These are phyloP conservation scores for Xerocomus alliaceus DNA, from an alignment of 1,284 basidiomycete genomes.

Conservation along the genomic window DNA sequence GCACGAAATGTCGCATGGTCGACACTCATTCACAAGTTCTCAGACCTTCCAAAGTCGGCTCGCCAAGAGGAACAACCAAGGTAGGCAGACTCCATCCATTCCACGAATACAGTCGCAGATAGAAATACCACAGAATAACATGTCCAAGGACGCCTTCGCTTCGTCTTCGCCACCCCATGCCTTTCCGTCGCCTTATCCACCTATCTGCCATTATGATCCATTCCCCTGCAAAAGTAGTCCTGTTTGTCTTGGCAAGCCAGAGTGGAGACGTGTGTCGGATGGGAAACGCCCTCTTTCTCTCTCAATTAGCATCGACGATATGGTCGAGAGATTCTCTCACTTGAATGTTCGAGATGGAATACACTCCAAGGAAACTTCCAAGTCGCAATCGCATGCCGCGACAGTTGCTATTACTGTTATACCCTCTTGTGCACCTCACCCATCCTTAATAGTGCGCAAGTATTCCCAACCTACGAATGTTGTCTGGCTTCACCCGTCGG, in stretches of 20 bases:
- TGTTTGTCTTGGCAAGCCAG: neutral
- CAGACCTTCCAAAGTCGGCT: rapidly evolving
- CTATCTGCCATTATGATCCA: constrained; percentile 24
- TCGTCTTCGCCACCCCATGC: constrained; percentile 23
- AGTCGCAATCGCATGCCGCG: constrained; percentile 13
- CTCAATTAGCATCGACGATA: constrained; percentile 7
- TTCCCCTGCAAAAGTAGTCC: constrained; percentile 27
- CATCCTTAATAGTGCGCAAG: constrained; percentile 13
- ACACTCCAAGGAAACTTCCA: neutral
- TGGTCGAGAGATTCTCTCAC: constrained; percentile 21
- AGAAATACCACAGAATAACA: rapidly evolving
- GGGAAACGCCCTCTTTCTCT: rapidly evolving
- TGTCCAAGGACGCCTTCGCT: neutral
- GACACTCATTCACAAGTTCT: neutral
- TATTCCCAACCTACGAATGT: neutral
- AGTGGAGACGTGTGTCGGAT: constrained; percentile 14
- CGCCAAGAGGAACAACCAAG: neutral
- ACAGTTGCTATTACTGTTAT: constrained; percentile 29
- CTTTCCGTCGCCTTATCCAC: constrained; percentile 29
- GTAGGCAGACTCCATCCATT: too few relatives aligned
- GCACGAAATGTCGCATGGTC: neutral
- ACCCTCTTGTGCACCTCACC: constrained; percentile 28
- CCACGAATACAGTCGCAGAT: too few relatives aligned
- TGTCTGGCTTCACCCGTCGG: neutral
- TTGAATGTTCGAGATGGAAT: constrained; percentile 25